Conservation (phyloP, 495 filamentous ascomycete genomes). For the Trichoderma erinaceum region DNA sequence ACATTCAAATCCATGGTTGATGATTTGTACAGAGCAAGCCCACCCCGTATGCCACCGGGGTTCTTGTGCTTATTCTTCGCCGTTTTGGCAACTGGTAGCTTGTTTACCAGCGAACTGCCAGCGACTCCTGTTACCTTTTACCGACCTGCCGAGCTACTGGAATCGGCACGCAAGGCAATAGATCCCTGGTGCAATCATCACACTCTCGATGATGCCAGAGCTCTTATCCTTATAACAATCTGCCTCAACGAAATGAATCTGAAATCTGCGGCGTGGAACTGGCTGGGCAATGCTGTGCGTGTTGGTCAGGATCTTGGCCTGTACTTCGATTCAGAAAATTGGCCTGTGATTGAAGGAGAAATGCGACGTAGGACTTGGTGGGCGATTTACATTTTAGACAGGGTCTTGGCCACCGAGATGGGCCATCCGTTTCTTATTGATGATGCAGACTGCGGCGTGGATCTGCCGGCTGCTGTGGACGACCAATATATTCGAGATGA, state of each 20-base stretch:
- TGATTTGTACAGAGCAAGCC: slow-evolving; percentile 56
- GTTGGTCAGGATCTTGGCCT: slow-evolving; percentile 86
- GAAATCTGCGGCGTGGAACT: slow-evolving; percentile 84
- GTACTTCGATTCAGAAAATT: slow-evolving; percentile 67
- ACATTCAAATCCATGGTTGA: slow-evolving; percentile 73
- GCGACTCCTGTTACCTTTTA: slow-evolving; percentile 44
- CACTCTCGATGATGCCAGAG: slow-evolving; percentile 70
- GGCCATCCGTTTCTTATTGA: slow-evolving; percentile 80
- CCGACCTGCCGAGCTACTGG: slow-evolving; percentile 64
- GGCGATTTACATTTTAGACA: slow-evolving; percentile 87
- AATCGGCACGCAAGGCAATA: slow-evolving; percentile 60
- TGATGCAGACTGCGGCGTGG: slow-evolving; percentile 82
- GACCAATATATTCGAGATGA: slow-evolving; percentile 70
- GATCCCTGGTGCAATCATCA: slow-evolving; percentile 83
- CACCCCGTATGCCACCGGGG: slow-evolving; percentile 31
- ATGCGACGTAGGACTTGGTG: slow-evolving; percentile 91
- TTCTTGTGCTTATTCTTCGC: slow-evolving; percentile 83
- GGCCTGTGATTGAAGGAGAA: slow-evolving; percentile 75
- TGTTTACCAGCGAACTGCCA: slow-evolving; percentile 57
- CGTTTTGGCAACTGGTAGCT: slow-evolving; percentile 73
- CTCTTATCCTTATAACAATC: slow-evolving; percentile 66
- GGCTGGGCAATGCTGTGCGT: slow-evolving; percentile 78
- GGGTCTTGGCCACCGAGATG: slow-evolving; percentile 72
- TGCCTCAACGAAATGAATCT: slow-evolving; percentile 83
- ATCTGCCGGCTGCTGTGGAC: slow-evolving; percentile 72